phyloP scores from a whole-genome alignment of 169 alveolate species.

The Eimeria tenella region DNA sequence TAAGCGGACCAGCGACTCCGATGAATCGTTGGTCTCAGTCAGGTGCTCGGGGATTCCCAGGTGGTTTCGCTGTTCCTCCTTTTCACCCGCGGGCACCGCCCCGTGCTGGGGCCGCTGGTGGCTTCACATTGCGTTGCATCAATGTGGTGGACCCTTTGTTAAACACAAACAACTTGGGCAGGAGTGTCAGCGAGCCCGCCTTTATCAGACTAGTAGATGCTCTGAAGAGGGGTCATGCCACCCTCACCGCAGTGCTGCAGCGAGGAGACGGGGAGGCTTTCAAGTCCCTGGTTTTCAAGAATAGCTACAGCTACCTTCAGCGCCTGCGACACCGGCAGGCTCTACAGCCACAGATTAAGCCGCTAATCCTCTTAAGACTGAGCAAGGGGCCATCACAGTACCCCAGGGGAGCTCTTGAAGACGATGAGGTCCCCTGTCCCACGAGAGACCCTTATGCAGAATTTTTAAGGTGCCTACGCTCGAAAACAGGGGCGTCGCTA shows the following conservation, averaged over 20 bases:
- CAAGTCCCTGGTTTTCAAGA: conserved; percentile 34
- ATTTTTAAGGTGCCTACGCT: conserved; percentile 4
- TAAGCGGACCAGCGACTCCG: conserved; percentile 48
- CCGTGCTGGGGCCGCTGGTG: conserved; percentile 68
- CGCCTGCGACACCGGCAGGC: conserved; percentile 28
- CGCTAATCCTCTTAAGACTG: conserved; percentile 38
- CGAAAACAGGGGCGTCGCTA: conserved; percentile 12
- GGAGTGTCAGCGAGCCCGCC: conserved; percentile 79
- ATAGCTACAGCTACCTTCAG: conserved; percentile 54
- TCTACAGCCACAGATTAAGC: conserved; percentile 31
- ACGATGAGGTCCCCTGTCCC: conserved; percentile 33
- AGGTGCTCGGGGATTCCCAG: conserved; percentile 19
- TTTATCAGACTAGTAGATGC: conserved; percentile 74
- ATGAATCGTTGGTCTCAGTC: conserved; percentile 49
- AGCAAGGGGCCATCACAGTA: conserved; percentile 34
- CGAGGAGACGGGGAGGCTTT: conserved; percentile 46
- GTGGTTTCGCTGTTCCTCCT: neutral
- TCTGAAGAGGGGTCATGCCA: conserved; percentile 66
- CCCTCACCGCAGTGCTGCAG: conserved; percentile 69
- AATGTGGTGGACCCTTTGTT: conserved; percentile 80
- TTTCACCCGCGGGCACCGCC: conserved; percentile 36
- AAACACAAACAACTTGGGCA: conserved; percentile 77
- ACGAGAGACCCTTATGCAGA: conserved; percentile 57
- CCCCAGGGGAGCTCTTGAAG: conserved; percentile 36
- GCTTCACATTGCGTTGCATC: conserved; percentile 72